Evolutionary conservation across 169 alveolate genomes (phyloP).

Genomic region (Plasmodium cynomolgi): DNA sequence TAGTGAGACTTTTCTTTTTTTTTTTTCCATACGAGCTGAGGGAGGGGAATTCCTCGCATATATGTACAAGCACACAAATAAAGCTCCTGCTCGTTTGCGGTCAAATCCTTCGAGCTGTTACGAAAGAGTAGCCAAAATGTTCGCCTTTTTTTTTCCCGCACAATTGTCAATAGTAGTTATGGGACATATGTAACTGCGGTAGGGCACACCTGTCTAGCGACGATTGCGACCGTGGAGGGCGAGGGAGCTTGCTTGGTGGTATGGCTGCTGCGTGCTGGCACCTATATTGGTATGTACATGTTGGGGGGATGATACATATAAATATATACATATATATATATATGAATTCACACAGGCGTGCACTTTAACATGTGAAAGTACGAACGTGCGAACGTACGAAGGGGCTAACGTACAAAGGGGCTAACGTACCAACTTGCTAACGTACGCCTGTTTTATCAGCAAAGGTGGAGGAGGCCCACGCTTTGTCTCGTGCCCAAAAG

Average conservation of each 20-base stretch:
- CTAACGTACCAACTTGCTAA: neutral
- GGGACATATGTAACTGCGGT: neutral
- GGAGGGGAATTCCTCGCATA: neutral
- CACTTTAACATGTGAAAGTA: neutral
- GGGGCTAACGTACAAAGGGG: neutral
- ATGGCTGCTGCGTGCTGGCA: neutral
- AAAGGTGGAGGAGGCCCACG: neutral
- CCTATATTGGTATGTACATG: neutral
- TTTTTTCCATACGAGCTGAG: neutral
- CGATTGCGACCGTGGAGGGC: neutral
- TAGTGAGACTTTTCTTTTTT: too few relatives aligned
- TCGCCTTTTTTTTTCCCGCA: neutral
- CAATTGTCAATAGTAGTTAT: neutral
- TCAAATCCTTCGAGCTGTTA: neutral
- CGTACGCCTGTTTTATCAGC: neutral
- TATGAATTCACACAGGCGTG: neutral
- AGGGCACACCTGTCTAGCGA: neutral
- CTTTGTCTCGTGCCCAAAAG: neutral
- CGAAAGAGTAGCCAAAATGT: neutral
- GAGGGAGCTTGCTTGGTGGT: neutral
- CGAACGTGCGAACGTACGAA: neutral
- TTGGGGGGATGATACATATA: neutral
- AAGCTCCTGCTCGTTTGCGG: neutral
- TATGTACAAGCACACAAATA: neutral
- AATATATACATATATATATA: neutral